Evolutionary conservation across 768 basidiomycete species (phyloP).

Genomic region (Mrakia blollopis): DNA sequence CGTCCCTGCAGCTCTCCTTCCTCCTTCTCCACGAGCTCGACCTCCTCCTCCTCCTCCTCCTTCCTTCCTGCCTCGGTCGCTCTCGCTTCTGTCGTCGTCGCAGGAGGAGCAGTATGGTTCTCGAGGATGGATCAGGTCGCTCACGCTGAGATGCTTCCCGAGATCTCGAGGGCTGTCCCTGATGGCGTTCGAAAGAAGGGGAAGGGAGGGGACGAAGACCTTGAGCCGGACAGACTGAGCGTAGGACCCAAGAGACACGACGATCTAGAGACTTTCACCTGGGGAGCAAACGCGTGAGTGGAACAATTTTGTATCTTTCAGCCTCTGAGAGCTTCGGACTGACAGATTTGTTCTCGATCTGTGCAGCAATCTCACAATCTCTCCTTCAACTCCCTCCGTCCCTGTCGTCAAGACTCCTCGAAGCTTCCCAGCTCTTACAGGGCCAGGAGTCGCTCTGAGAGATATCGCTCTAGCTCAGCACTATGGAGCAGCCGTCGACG

Average conservation of each 20-base stretch:
- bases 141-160: slow-evolving; percentile 3
- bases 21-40: background rate
- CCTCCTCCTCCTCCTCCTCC: background rate
- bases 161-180: background rate
- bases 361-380: background rate
- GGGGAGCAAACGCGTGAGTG: slow-evolving; percentile 18
- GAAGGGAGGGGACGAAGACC: background rate
- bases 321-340: background rate
- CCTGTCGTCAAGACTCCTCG: slow-evolving; percentile 19
- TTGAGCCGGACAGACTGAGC: background rate
- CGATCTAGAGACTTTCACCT: slow-evolving; percentile 15
- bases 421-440: slow-evolving; percentile 16
- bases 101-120: slow-evolving; percentile 7
- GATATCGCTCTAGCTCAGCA: slow-evolving; percentile 17
- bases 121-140: slow-evolving; percentile 1
- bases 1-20: background rate
- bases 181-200: background rate
- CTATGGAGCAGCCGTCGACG: slow-evolving; percentile 30
- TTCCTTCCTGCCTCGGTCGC: background rate
- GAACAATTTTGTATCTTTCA: too few species aligned
- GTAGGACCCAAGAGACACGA: slow-evolving; percentile 5
- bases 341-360: background rate
- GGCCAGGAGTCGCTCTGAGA: slow-evolving; percentile 25
- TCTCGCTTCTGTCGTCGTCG: background rate
- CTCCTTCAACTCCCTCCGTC: background rate